These are phyloP conservation scores for Cladosporium cucumerinum DNA, from an alignment of 2,329 filamentous ascomycete genomes.

Conservation along the genomic window DNA sequence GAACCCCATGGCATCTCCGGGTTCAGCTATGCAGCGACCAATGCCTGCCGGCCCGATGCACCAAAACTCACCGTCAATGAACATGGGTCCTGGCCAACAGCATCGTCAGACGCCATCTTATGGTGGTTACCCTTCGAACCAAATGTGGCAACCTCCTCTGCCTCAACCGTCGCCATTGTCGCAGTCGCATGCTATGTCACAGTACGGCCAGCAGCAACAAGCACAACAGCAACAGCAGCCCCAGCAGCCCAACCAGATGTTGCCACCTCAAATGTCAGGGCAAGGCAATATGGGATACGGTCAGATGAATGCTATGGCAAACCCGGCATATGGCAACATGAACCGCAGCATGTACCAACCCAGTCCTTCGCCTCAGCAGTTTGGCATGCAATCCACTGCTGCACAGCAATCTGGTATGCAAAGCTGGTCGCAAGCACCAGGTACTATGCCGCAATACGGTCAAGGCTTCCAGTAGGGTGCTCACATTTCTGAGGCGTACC, in stretches of 20 bases:
- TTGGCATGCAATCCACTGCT: constrained; percentile 38
- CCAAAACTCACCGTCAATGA: constrained; percentile 58
- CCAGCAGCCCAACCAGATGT: constrained; percentile 49
- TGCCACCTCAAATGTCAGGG: constrained; percentile 49
- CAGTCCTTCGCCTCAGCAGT: constrained; percentile 43
- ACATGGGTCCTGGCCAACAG: constrained; percentile 34
- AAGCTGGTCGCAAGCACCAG: constrained; percentile 44
- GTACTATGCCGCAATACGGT: constrained; percentile 43
- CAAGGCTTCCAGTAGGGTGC: constrained; percentile 25
- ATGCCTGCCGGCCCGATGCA: constrained; percentile 46
- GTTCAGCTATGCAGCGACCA: constrained; percentile 65
- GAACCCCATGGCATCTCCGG: constrained; percentile 69
- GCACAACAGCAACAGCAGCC: constrained; percentile 46
- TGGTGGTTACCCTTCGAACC: constrained; percentile 41
- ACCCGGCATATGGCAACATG: constrained; percentile 44
- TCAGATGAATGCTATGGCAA: constrained; percentile 46
- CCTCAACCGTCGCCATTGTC: constrained; percentile 48
- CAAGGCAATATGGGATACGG: constrained; percentile 43
- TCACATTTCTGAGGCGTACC: neutral
- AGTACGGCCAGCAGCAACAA: constrained; percentile 47
- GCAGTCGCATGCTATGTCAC: constrained; percentile 43
- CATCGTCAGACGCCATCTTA: constrained; percentile 46
- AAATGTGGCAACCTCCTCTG: constrained; percentile 47
- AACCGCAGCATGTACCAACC: constrained; percentile 50
- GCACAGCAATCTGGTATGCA: constrained; percentile 52